These are phyloP conservation scores for Miscanthus lutarioriparius DNA, from an alignment of 176 grass and related monocot species.

Conservation along the genomic window DNA sequence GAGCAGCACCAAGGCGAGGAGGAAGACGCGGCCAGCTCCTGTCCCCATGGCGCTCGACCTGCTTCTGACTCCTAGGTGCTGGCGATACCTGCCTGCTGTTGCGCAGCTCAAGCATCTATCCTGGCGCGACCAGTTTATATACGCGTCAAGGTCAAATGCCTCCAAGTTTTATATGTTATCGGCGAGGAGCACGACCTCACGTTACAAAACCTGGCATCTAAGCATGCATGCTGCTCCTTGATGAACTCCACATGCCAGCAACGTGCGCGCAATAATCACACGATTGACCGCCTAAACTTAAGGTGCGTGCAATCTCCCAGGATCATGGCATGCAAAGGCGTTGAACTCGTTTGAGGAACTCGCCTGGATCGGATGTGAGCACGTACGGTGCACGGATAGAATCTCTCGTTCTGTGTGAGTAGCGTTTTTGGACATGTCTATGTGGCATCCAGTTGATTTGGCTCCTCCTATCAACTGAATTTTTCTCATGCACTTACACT, in stretches of 20 bases:
- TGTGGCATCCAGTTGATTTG: too few species aligned
- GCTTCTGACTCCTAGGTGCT: neutral
- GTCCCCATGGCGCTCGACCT: neutral
- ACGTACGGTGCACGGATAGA: too few species aligned
- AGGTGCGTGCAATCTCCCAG: neutral
- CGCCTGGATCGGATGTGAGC: too few species aligned
- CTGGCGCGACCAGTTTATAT: conserved; percentile 24
- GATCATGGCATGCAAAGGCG: neutral
- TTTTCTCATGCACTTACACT: too few species aligned
- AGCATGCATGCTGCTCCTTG: neutral
- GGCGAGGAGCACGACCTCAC: neutral
- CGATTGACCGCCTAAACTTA: neutral
- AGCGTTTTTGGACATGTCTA: too few species aligned
- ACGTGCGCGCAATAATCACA: neutral
- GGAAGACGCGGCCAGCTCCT: neutral
- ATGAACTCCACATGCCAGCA: neutral
- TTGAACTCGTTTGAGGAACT: too few species aligned
- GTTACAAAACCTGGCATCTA: conserved; percentile 21
- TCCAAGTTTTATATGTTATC: neutral
- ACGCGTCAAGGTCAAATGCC: conserved; percentile 29
- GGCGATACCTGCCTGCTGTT: neutral
- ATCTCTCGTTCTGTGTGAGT: too few species aligned
- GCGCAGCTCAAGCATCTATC: neutral
- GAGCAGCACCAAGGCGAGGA: conserved; percentile 18
- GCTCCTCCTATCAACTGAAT: too few species aligned